These are phyloP conservation scores for Alternaria conjuncta DNA, from an alignment of 2,329 filamentous ascomycete genomes.

Conservation along the genomic window DNA sequence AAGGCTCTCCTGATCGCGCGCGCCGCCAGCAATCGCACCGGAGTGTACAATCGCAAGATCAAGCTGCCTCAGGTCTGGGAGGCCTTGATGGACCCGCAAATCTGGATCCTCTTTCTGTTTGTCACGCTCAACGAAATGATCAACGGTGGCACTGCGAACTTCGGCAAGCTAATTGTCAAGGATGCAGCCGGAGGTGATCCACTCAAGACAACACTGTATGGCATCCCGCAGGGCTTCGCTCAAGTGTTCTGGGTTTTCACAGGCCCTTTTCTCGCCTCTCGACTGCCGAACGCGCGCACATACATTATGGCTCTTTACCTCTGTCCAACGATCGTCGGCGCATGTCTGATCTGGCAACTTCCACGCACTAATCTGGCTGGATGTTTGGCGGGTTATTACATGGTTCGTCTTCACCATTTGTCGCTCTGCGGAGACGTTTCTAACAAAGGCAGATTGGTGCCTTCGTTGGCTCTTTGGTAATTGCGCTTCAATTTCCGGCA, in stretches of 20 bases:
- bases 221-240: constrained; percentile 62
- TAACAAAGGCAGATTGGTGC: constrained; percentile 33
- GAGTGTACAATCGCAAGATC: constrained; percentile 56
- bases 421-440: constrained; percentile 6
- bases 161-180: constrained; percentile 63
- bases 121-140: constrained; percentile 61
- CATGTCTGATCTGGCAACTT: constrained; percentile 60
- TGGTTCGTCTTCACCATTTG: constrained; percentile 28
- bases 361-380: constrained; percentile 52
- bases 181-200: constrained; percentile 51
- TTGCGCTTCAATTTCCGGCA: constrained; percentile 61
- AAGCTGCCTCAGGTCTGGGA: constrained; percentile 59
- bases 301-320: constrained; percentile 61
- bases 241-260: constrained; percentile 62
- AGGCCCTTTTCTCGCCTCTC: constrained; percentile 60
- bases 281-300: constrained; percentile 59
- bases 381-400: constrained; percentile 61
- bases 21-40: constrained; percentile 47
- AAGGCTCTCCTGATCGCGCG: constrained; percentile 53
- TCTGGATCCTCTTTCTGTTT: constrained; percentile 55
- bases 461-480: constrained; percentile 60
- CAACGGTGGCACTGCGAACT: constrained; percentile 62
- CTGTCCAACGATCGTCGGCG: constrained; percentile 59
- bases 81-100: constrained; percentile 53
- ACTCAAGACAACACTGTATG: constrained; percentile 58